Percentiles rank a stretch among this genome's conserved stretches.
These are phyloP conservation scores for Lenwebbia sp. DNA, from an alignment of 345 rosid species.

Conservation along the genomic window DNA sequence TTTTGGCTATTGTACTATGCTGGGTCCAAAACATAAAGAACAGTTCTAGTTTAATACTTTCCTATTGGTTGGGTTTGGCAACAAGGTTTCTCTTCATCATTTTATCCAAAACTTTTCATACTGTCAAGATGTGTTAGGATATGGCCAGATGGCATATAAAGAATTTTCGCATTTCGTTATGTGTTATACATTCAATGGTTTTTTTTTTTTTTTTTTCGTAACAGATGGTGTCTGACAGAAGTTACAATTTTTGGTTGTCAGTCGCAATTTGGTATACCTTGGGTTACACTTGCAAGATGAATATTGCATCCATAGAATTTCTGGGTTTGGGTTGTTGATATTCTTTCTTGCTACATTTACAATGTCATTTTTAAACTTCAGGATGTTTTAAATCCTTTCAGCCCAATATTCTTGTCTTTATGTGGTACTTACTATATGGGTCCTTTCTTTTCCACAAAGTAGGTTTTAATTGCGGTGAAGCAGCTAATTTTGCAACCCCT, in stretches of 20 bases:
- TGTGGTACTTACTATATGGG: neutral
- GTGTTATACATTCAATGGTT: neutral
- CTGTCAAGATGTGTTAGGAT: neutral
- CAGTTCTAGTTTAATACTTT: neutral
- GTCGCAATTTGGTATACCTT: neutral
- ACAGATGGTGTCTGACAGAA: neutral
- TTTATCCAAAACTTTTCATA: neutral
- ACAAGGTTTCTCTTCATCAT: neutral
- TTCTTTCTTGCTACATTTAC: neutral
- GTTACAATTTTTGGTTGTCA: neutral
- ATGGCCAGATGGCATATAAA: neutral
- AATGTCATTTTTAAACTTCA: neutral
- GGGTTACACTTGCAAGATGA: neutral
- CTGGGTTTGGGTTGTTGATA: neutral
- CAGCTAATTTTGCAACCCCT: conserved; percentile 97
- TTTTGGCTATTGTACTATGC: neutral
- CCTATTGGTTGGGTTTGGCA: neutral
- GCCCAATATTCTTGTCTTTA: neutral
- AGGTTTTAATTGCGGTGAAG: conserved; percentile 99
- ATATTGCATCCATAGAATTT: neutral
- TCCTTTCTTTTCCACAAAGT: conserved; percentile 4
- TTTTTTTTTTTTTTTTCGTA: neutral
- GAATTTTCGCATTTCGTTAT: neutral
- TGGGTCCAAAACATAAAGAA: neutral
- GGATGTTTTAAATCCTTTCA: neutral